Conservation (phyloP, 768 basidiomycete genomes). For the Lentinula sp. region DNA sequence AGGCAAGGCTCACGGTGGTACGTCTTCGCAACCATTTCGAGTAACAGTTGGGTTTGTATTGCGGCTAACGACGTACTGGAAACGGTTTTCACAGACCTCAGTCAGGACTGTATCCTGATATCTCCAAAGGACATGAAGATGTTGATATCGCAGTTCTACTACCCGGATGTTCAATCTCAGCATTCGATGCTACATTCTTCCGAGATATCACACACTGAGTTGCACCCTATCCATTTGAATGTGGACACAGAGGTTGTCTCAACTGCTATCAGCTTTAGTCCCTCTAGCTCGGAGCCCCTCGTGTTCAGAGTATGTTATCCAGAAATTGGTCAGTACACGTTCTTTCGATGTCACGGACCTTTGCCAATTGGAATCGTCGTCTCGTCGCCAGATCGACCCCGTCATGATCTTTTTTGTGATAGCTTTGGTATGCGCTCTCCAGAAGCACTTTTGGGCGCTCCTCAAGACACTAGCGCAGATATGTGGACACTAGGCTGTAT, state of each 20-base stretch:
- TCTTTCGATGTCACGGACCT: background rate
- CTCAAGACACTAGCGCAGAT: constrained; percentile 10
- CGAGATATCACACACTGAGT: constrained; percentile 5
- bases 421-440: constrained; percentile 12
- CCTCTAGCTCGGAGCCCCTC: no score
- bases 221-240: background rate
- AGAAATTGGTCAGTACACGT: background rate
- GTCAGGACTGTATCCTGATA: constrained; percentile 13
- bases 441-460: constrained; percentile 15
- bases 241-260: constrained; percentile 3
- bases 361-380: constrained; percentile 5
- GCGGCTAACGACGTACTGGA: no score
- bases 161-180: background rate
- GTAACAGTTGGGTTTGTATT: background rate
- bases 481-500: constrained; percentile 21
- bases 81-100: constrained; percentile 12
- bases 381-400: background rate
- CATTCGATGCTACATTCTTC: constrained; percentile 2
- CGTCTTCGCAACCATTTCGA: constrained; percentile 2
- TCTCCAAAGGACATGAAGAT: constrained; percentile 11
- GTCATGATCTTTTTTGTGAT: constrained; percentile 2
- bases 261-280: background rate
- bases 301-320: background rate
- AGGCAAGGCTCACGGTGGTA: constrained; percentile 14
- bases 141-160: constrained; percentile 12